Evolutionary conservation across 1,284 basidiomycete species (phyloP), one percentile per base, ranked within the genome.

Genomic region (Ustilago nuda): DNA sequence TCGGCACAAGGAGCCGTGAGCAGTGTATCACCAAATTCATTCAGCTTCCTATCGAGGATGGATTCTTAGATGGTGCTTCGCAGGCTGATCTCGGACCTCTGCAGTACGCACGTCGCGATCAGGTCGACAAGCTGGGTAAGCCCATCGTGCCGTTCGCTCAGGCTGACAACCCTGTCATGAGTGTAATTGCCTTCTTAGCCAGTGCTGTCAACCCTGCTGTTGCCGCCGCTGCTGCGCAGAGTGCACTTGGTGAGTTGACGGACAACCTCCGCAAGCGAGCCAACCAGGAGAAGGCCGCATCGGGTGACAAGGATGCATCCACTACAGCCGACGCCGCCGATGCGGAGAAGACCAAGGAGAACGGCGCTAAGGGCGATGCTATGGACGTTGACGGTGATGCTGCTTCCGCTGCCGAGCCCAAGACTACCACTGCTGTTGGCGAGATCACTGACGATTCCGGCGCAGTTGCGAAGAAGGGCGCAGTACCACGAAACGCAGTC

Each of bases 91-190:
- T 93, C 84, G 95, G 94, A 8, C 90, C 93, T 0, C 87, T 98
- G 63, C 88, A 92, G 76, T 95, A 92, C 74, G 76, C 80, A 11
- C 70, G 79, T 19, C 73, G 79, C 19, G 84, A 85, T 45, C 52
- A 63, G 63, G 66, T 66, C 13, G 70, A 72, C 66, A 76, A 73
- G 65, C 52, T 61, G 8, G 79, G 74, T 39, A 77, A 74, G 56
- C 61, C 82, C 5, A 76, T 79, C 23, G 72, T 85, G 30, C 96
- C 96, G 0, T 97, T 98, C 84, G 92, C 95, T 76, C 93, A 95
- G 83, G 91, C 93, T 1, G 97, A 98, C 84, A 99, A 99, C 85
- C 96, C 96, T 0, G 94, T 99, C 37, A 95, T 99, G 94, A 95
- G 93, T 86, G 95, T 99, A 30, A 95, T 99, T 13, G 94, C 96